Evolutionary conservation across 2,329 filamentous ascomycete genomes (phyloP).

Genomic region (Dactylellina haptotyla): DNA sequence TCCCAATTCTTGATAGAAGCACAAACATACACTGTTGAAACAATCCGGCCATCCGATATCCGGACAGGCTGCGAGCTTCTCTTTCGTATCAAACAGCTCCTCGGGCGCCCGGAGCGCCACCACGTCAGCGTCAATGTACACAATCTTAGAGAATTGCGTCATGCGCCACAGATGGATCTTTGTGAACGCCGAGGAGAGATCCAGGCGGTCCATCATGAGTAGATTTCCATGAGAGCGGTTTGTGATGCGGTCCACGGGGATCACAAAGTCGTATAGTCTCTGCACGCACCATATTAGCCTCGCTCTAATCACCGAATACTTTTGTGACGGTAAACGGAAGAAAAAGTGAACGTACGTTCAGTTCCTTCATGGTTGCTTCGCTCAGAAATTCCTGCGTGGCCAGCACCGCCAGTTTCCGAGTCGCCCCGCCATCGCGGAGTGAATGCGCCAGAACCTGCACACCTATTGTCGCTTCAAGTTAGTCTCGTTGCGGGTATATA

Average conservation of each 20-base stretch:
- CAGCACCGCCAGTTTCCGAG: slow-evolving; percentile 84
- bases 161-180: slow-evolving; percentile 96
- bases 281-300: slow-evolving; percentile 61
- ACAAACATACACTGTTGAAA: slow-evolving; percentile 77
- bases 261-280: slow-evolving; percentile 86
- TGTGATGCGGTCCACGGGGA: slow-evolving; percentile 81
- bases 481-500: slow-evolving; percentile 43
- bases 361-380: slow-evolving; percentile 77
- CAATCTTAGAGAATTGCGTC: slow-evolving; percentile 87
- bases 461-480: too few relatives aligned
- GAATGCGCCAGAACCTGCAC: slow-evolving; percentile 94
- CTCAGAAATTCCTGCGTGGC: slow-evolving; percentile 84
- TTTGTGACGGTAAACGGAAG: background rate
- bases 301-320: background rate
- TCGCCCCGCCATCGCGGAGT: slow-evolving; percentile 86
- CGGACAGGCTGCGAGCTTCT: slow-evolving; percentile 77
- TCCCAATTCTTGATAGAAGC: background rate
- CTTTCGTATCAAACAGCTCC: slow-evolving; percentile 80
- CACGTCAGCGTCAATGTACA: slow-evolving; percentile 94
- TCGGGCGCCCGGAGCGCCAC: slow-evolving; percentile 91
- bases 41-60: slow-evolving; percentile 98
- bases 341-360: slow-evolving; percentile 75
- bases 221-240: slow-evolving; percentile 84
- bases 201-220: slow-evolving; percentile 87
- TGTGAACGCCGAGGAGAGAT: slow-evolving; percentile 92